Evolutionary conservation across 495 filamentous ascomycete genomes (phyloP), one percentile per base, ranked within the genome.

Genomic region (Aspergillus indologenus): DNA sequence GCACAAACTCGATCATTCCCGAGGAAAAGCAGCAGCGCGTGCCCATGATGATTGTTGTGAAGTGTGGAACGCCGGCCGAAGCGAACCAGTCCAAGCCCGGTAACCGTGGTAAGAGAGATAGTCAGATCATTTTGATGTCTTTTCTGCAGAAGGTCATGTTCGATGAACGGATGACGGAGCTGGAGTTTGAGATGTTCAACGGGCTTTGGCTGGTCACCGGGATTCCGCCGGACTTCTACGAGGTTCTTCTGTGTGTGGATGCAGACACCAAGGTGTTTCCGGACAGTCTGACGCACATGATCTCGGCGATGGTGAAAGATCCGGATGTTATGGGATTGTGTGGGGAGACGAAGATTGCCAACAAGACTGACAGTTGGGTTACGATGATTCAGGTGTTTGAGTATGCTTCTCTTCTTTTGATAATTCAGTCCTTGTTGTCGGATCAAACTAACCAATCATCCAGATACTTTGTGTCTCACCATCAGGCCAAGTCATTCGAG

Each of bases 121-220:
- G 89, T 75, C 95, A 99, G 73, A 97, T 99, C 68, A 93, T 99
- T 64, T 75, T 99, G 50, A 99, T 99, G 95, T 96, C 91, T 19
- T 99, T 99, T 82, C 77, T 99, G 65, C 95, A 99, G 72, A 99
- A 99, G 75, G 94, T 99, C 61, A 99, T 99, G 95, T 99, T 99
- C 69, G 95, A 99, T 70, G 95, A 99, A 73, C 89, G 95, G 42
- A 99, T 99, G 95, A 98, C 95, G 5, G 92, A 99, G 69, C 84
- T 99, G n/a, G 95, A 99, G 69, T 99, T 92, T 64, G 95, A 99
- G 68, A 98, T 99, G 89, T 98, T 98, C 78, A 99, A 98, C 66
- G 95, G 94, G 40, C 81, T 99, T 58, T 99, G 93, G 92, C 95
- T 96, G 67, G 88, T 98, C 45, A 99, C 95, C 5, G 95, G 95